A percentile compares a stretch with the other conserved stretches of the same genome.
These are phyloP conservation scores for Rehmannia glutinosa DNA, from an alignment of 257 asterid genomes.

Conservation along the genomic window DNA sequence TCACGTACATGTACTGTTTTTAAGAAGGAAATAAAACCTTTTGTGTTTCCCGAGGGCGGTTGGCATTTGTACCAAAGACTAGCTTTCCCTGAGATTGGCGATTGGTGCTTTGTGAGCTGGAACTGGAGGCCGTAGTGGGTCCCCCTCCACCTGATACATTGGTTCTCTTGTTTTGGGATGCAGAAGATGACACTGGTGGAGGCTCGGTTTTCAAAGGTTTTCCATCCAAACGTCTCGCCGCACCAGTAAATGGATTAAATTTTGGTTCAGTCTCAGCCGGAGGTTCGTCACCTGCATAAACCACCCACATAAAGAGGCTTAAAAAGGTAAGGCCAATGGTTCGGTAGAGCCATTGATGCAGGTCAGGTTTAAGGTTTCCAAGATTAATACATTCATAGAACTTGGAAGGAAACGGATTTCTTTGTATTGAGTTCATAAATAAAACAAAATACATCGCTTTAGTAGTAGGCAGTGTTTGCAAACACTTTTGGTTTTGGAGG, in stretches of 20 bases:
- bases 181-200: constrained; percentile 48
- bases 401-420: too few relatives aligned
- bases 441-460: too few relatives aligned
- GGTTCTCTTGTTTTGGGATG: constrained; percentile 45
- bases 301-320: not conserved
- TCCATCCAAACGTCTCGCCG: constrained; percentile 88
- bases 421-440: too few relatives aligned
- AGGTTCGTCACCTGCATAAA: constrained; percentile 50
- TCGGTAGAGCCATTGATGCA: not conserved
- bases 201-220: constrained; percentile 54
- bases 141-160: constrained; percentile 32
- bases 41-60: constrained; percentile 41
- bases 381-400: too few relatives aligned
- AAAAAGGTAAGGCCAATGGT: not conserved
- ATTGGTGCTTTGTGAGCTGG: constrained; percentile 57
- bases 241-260: constrained; percentile 84
- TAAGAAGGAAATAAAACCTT: constrained; percentile 38
- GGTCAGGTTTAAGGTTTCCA: too few relatives aligned
- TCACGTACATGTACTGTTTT: not conserved
- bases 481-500: too few relatives aligned
- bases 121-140: constrained; percentile 45
- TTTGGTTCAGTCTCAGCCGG: constrained; percentile 60
- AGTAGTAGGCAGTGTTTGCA: too few relatives aligned
- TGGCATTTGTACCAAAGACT: constrained; percentile 77
- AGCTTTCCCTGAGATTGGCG: constrained; percentile 93